These are phyloP conservation scores for Platismatia glauca DNA, from an alignment of 495 filamentous ascomycete species.

Conservation along the genomic window DNA sequence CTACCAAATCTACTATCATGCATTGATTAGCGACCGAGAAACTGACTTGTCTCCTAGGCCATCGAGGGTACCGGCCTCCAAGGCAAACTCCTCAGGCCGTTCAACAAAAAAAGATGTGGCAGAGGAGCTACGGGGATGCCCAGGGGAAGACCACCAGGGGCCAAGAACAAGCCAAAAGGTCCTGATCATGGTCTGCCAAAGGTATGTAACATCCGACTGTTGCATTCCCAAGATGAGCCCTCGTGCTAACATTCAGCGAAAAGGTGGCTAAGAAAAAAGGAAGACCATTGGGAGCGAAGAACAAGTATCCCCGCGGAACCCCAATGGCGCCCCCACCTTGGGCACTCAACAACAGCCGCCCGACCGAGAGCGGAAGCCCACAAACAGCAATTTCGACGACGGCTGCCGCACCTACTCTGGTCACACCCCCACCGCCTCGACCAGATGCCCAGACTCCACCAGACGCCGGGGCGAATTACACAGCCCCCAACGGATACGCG, in stretches of 20 bases:
- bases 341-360: not conserved
- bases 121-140: not conserved
- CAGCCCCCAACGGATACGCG: not conserved
- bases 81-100: not conserved
- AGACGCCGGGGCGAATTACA: too few species aligned
- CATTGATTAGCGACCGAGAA: not conserved
- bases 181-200: not conserved
- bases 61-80: not conserved
- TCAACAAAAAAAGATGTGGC: not conserved
- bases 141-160: slow-evolving; percentile 7
- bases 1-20: not conserved
- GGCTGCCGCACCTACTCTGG: not conserved
- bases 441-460: not conserved
- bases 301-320: not conserved
- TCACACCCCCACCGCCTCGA: not conserved
- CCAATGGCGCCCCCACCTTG: not conserved
- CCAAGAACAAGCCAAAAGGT: slow-evolving; percentile 9
- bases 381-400: not conserved
- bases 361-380: not conserved
- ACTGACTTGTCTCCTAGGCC: not conserved
- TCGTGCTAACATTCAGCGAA: not conserved
- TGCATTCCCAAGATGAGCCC: not conserved
- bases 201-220: not conserved
- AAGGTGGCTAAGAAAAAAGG: not conserved
- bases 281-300: not conserved